phyloP scores from a whole-genome alignment of 2,329 filamentous ascomycete species.

The Blastomyces silverae region DNA sequence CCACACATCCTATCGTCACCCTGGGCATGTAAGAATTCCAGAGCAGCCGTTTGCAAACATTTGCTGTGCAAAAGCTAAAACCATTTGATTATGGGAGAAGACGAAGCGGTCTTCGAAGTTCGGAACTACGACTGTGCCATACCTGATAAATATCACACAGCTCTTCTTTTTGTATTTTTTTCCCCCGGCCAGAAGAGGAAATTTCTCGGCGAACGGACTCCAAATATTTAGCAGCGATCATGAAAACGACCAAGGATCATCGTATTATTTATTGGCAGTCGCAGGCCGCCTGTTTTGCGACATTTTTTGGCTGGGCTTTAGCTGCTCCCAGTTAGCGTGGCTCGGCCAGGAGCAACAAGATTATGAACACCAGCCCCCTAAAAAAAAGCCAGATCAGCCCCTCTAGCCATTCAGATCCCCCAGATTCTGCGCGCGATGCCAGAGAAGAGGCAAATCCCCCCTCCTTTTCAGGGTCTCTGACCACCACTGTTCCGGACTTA shows the following conservation, averaged over 20 bases:
- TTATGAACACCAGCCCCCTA: not conserved
- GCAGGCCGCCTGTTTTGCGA: not conserved
- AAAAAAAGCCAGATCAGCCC: not conserved
- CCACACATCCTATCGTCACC: not conserved
- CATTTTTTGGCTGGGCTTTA: not conserved
- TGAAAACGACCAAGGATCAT: not conserved
- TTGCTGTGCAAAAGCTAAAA: not conserved
- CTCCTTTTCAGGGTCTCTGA: not conserved
- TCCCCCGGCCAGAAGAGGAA: not conserved
- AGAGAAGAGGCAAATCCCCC: constrained; percentile 2
- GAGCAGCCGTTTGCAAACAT: not conserved
- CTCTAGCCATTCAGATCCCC: constrained; percentile 7
- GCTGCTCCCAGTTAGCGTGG: not conserved
- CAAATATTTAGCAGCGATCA: not conserved
- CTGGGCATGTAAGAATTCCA: too few relatives aligned
- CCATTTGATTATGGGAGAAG: not conserved
- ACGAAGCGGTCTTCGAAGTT: not conserved
- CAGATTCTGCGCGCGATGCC: not conserved
- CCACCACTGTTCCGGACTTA: not conserved
- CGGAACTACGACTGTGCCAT: not conserved
- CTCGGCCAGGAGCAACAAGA: not conserved
- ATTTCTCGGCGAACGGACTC: not conserved
- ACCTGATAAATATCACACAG: not conserved
- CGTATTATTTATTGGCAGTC: not conserved
- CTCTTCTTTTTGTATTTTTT: not conserved